Evolutionary conservation across 306 rosid species (phyloP), one percentile per base, ranked within the genome.

Genomic region (Casuarina glauca): DNA sequence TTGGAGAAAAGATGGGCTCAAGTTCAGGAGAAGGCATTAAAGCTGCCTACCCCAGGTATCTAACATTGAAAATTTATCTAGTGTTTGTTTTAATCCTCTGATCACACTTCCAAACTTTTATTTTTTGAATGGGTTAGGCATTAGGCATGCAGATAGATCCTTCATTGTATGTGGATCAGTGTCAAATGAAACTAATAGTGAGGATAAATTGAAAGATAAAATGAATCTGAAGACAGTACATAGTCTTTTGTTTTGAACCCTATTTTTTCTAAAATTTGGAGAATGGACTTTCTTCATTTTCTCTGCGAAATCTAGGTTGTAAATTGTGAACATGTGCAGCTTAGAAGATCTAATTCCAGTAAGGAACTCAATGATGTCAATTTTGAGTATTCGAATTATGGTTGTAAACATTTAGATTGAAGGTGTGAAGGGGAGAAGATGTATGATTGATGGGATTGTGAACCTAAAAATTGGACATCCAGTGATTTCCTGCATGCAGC

Each of bases 1-100:
- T 87, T 92, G 81, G 97, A 92, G 82, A 79, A 84, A 79, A 87
- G 78, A 61, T 95, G 97, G 98, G 78, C 82, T 54, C 78, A 78
- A 73, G 62, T 89, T 81, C 97, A 93, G 88, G 93, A 91, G 58
- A 80, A 73, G 63, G 89, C 96, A 1, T 85, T 89, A 45, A 82
- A 87, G 79, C 95, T 87, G 78, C 99, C 97, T 72, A 80, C 94
- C 66, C 97, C 97, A 78, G 99, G 97, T 86, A 79, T 45, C n/a
- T 50, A 68, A 38, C 19, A 42, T 69, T 6, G 10, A 73, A 15
- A 19, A 6, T n/a, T 49, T 61, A 38, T 4, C 45, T 45, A 5
- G 26, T 49, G 26, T 63, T 3, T 49, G 2, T 50, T 72, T 32
- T 72, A 45, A 72, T 55, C 32, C 32, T 26, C 32, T 26, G 32